phyloP scores from a whole-genome alignment of 345 rosid species.

The Eucalyptus pumila region DNA sequence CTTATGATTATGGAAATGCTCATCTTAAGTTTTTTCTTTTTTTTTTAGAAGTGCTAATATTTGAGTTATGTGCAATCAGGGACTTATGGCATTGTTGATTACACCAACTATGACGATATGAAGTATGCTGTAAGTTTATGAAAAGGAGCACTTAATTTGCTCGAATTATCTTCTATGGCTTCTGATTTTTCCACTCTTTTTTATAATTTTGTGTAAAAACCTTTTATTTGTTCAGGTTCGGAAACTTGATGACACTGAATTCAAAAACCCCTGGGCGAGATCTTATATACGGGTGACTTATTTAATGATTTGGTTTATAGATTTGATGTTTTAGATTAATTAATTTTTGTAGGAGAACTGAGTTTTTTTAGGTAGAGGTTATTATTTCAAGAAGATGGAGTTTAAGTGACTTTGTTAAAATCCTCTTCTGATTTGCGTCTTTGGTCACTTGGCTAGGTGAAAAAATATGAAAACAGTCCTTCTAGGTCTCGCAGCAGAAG shows the following conservation, averaged over 20 bases:
- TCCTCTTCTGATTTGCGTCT: not conserved
- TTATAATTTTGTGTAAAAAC: not conserved
- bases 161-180: not conserved
- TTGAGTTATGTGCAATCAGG: conserved; percentile 23
- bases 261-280: conserved; percentile 83
- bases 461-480: conserved; percentile 41
- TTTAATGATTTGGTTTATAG: not conserved
- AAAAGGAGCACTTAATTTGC: not conserved
- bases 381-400: not conserved
- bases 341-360: not conserved
- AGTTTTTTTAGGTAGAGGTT: not conserved
- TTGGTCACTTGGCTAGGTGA: conserved; percentile 34
- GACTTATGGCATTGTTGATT: conserved; percentile 88
- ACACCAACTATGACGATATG: conserved; percentile 89
- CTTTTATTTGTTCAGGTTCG: conserved; percentile 23
- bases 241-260: conserved; percentile 80
- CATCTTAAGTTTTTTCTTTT: not conserved
- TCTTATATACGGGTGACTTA: conserved; percentile 51
- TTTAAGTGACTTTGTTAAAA: not conserved
- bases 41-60: not conserved
- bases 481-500: conserved; percentile 62
- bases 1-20: not conserved
- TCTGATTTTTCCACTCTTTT: not conserved
- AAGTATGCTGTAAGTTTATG: conserved; percentile 75
- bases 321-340: not conserved